Evolutionary conservation across 2,329 filamentous ascomycete genomes (phyloP).

Genomic region (Penicillium sp.): DNA sequence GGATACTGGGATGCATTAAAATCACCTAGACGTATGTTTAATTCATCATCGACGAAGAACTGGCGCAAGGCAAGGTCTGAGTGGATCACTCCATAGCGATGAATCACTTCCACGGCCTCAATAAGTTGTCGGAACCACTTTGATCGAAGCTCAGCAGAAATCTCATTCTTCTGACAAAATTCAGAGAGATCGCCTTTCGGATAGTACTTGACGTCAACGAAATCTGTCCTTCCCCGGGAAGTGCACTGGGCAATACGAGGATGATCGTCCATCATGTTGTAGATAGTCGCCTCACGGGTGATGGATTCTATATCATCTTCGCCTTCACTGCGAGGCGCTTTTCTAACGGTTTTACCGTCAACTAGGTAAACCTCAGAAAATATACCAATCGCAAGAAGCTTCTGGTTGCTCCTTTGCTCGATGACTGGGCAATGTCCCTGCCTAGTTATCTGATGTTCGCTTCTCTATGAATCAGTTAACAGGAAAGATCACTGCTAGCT

Average conservation of each 20-base stretch:
- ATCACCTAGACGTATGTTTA: conserved; percentile 20
- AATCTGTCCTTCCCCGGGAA: neutral
- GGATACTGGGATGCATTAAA: conserved; percentile 17
- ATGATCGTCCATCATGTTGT: conserved; percentile 1
- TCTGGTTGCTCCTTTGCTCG: too few relatives aligned
- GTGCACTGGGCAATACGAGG: conserved; percentile 5
- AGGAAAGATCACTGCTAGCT: too few relatives aligned
- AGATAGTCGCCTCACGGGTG: conserved; percentile 2
- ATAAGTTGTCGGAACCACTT: conserved; percentile 20
- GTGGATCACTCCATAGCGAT: conserved; percentile 17
- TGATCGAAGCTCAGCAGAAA: conserved; percentile 3
- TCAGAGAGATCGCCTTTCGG: conserved; percentile 4
- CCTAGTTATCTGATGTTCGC: too few relatives aligned
- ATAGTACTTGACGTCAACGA: conserved; percentile 10
- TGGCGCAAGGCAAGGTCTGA: conserved; percentile 22
- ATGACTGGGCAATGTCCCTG: too few relatives aligned
- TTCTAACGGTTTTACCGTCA: conserved; percentile 2
- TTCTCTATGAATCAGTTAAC: too few relatives aligned
- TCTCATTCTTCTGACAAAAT: conserved; percentile 1
- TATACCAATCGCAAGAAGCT: neutral
- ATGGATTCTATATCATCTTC: conserved; percentile 2
- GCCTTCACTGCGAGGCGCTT: neutral
- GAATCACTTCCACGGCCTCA: conserved; percentile 16
- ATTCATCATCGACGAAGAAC: conserved; percentile 17
- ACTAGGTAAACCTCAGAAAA: conserved; percentile 1